Conservation (phyloP, 257 asterid genomes). For the Nicotiana tomentosiformis region DNA sequence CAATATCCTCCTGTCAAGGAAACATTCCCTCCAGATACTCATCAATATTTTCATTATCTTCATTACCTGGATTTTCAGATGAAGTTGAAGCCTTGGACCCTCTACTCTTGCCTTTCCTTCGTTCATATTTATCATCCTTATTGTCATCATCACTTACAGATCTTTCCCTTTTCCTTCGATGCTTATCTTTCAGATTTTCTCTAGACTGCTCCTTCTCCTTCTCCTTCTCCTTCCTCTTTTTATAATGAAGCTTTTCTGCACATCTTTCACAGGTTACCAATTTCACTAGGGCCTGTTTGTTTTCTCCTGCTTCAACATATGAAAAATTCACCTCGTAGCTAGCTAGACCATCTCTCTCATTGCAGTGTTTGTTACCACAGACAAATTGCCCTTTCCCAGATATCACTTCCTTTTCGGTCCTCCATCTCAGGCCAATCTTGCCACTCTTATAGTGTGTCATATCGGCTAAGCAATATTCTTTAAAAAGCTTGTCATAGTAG, state of each 20-base stretch:
- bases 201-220: conserved; percentile 52
- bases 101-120: conserved; percentile 44
- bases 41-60: conserved; percentile 68
- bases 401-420: conserved; percentile 92
- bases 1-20: conserved; percentile 37
- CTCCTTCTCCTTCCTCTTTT: conserved; percentile 72
- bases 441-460: conserved; percentile 95
- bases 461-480: conserved; percentile 98
- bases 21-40: conserved; percentile 92
- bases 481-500: conserved; percentile 80
- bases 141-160: conserved; percentile 51
- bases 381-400: conserved; percentile 98
- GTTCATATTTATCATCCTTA: conserved; percentile 25
- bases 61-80: conserved; percentile 8
- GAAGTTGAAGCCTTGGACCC: conserved; percentile 49
- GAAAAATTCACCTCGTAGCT: conserved; percentile 98
- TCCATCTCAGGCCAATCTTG: conserved; percentile 99
- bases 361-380: conserved; percentile 93
- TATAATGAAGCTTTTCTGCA: conserved; percentile 79
- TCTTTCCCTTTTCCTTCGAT: conserved; percentile 66
- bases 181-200: conserved; percentile 36
- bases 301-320: conserved; percentile 93
- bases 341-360: conserved; percentile 57
- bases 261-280: conserved; percentile 93
- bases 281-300: conserved; percentile 93